Evolutionary conservation across 345 rosid genomes (phyloP).

Genomic region (Hevea brasiliensis): DNA sequence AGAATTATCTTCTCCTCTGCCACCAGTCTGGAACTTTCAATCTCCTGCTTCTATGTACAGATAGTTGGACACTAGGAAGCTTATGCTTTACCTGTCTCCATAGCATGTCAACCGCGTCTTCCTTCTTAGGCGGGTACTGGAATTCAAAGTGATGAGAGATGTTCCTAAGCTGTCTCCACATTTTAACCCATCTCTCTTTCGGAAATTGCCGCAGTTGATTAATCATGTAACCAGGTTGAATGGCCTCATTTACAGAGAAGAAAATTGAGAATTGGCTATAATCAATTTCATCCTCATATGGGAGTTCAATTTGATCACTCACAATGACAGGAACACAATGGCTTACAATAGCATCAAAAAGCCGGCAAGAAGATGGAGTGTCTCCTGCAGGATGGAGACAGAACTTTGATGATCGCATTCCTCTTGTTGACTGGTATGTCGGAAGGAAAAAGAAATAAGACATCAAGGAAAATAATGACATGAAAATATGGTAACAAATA

Average conservation of each 20-base stretch:
- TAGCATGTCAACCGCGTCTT: conserved; percentile 70
- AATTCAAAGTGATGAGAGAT: conserved; percentile 73
- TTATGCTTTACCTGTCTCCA: conserved; percentile 87
- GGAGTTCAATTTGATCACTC: conserved; percentile 79
- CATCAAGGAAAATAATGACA: not conserved
- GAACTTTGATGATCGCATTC: conserved; percentile 82
- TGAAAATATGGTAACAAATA: not conserved
- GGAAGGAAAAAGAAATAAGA: conserved; percentile 25
- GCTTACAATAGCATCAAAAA: conserved; percentile 82
- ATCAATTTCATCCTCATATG: conserved; percentile 79
- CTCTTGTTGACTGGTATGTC: conserved; percentile 58
- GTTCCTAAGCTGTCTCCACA: conserved; percentile 68
- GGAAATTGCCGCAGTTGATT: conserved; percentile 59
- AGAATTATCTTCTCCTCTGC: conserved; percentile 39
- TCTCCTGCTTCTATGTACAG: conserved; percentile 67
- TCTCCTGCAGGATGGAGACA: conserved; percentile 91
- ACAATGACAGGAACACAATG: conserved; percentile 82
- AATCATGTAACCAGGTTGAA: conserved; percentile 65
- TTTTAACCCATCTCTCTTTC: conserved; percentile 66
- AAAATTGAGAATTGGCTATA: conserved; percentile 67
- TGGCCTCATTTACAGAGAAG: conserved; percentile 66
- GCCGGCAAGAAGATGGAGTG: conserved; percentile 86
- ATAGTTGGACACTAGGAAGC: conserved; percentile 59
- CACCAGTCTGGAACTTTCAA: conserved; percentile 85
- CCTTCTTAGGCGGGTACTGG: conserved; percentile 73